Base-by-base conservation (phyloP, 1,284 basidiomycete genomes). In the Malassezia nana region DNA sequence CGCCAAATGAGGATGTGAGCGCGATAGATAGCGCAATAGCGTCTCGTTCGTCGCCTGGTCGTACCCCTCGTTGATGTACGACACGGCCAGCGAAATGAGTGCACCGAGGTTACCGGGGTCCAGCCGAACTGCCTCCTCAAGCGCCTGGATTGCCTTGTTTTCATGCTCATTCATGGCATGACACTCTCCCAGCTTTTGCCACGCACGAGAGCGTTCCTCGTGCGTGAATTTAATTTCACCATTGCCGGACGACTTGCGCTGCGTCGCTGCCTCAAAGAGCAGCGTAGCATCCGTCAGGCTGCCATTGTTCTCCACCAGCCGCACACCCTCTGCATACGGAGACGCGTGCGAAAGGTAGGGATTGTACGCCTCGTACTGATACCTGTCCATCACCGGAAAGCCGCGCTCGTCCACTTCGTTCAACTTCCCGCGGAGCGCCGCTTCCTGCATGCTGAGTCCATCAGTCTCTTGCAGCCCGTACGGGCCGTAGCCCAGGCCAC, bases 1-100 rank as follows among this genome's bases (percentile, higher is more conserved):
- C 32, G 82, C 82, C 43, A 69, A 38, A 48, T 62, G 63, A 0
- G 91, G 90, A 75, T 87, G 89, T 20, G 84, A 82, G 26, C 85
- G 81, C 46, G 78, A 77, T 42, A 98, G 79, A 84, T 90, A 96
- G 46, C 85, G 84, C 55, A 94, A 81, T 22, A 99, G 81, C 76
- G 86, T 90, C 1, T 84, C 78, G 67, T 95, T 83, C 1, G 92
- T 87, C 1, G 85, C 89, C 6, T 85, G 80, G 67, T 98, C 92
- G 69, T 85, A 86, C 0, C 84, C 84, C 77, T 99, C 94, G 72
- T 99, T 99, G 43, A 91, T 95, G 75, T 89, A 98, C 4, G 89
- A 89, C 62, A 96, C 92, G 3, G 94, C 91, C 16, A 98, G 81
- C 20, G 69, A 65, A 64, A 58, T 52, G 33, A 46, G 65, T 0